A percentile compares a stretch with the other conserved stretches of the same genome.
phyloP scores from a whole-genome alignment of 345 rosid species.

The Populus ilicifolia region DNA sequence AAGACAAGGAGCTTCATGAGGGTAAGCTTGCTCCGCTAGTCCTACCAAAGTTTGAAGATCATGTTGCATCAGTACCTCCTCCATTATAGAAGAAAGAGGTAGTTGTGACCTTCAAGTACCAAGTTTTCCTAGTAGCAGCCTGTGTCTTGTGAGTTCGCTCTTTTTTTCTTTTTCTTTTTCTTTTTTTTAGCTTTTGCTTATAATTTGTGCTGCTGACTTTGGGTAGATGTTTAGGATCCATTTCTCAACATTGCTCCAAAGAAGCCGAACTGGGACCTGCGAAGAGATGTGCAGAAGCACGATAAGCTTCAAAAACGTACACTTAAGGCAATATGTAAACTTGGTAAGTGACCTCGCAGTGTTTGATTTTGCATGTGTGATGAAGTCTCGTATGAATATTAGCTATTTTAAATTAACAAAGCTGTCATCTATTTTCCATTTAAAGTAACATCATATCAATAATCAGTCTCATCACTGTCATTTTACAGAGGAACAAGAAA shows the following conservation, averaged over 20 bases:
- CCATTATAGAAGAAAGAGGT: slow-evolving; percentile 68
- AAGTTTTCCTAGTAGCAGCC: neutral
- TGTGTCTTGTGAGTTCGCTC: neutral
- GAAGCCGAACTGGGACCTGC: slow-evolving; percentile 95
- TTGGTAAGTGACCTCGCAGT: slow-evolving; percentile 43
- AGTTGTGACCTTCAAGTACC: slow-evolving; percentile 1
- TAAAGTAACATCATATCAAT: neutral
- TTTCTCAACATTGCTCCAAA: slow-evolving; percentile 94
- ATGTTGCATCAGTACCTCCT: slow-evolving; percentile 55
- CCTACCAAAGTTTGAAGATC: slow-evolving; percentile 88
- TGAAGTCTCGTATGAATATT: neutral
- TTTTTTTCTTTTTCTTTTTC: neutral
- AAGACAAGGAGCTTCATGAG: slow-evolving; percentile 84
- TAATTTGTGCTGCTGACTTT: neutral
- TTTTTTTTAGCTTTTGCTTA: neutral
- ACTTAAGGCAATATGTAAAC: slow-evolving; percentile 68
- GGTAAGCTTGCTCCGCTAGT: slow-evolving; percentile 80
- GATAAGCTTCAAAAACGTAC: slow-evolving; percentile 91
- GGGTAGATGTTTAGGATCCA: slow-evolving; percentile 56
- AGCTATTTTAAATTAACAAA: neutral
- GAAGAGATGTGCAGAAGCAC: slow-evolving; percentile 93
- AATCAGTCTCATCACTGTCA: neutral
- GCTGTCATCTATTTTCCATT: neutral
- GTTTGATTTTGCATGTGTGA: neutral
- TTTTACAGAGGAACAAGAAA: slow-evolving; percentile 64